phyloP scores from a whole-genome alignment of 2,329 filamentous ascomycete genomes.

The Colletotrichum echinochloae region DNA sequence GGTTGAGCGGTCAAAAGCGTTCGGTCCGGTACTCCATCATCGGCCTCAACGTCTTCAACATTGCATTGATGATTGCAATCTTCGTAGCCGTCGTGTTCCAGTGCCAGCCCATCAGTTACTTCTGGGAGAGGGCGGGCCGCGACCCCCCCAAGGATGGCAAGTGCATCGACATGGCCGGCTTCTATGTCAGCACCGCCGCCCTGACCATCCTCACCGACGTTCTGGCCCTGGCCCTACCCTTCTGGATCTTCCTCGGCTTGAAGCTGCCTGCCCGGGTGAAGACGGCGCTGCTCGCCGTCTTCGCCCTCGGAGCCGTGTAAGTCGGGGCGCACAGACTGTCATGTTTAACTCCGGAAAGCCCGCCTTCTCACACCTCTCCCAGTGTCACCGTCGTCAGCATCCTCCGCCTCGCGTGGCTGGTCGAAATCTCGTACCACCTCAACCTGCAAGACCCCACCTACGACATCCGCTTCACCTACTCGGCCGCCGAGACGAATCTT shows the following conservation, averaged over 20 bases:
- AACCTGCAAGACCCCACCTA: conserved; percentile 45
- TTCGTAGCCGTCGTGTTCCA: conserved; percentile 56
- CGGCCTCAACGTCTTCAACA: conserved; percentile 51
- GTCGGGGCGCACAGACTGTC: neutral
- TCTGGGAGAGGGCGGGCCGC: conserved; percentile 47
- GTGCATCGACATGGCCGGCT: conserved; percentile 34
- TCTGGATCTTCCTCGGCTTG: conserved; percentile 51
- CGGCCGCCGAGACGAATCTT: conserved; percentile 52
- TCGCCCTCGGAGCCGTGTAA: conserved; percentile 48
- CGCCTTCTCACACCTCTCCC: conserved; percentile 4
- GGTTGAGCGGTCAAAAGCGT: conserved; percentile 49
- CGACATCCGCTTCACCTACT: conserved; percentile 48
- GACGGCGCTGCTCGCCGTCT: conserved; percentile 51
- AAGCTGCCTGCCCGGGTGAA: conserved; percentile 50
- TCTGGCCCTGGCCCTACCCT: conserved; percentile 52
- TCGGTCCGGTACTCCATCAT: conserved; percentile 46
- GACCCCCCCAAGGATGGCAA: conserved; percentile 31
- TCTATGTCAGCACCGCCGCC: conserved; percentile 50
- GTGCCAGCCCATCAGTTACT: conserved; percentile 53
- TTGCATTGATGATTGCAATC: conserved; percentile 50
- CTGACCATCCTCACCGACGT: conserved; percentile 57
- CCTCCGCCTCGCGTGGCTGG: conserved; percentile 33
- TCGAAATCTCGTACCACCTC: conserved; percentile 31
- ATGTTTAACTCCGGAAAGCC: neutral
- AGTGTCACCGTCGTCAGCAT: conserved; percentile 37